phyloP scores from a whole-genome alignment of 208 protist species.

The Wallacemonas collosoma region DNA sequence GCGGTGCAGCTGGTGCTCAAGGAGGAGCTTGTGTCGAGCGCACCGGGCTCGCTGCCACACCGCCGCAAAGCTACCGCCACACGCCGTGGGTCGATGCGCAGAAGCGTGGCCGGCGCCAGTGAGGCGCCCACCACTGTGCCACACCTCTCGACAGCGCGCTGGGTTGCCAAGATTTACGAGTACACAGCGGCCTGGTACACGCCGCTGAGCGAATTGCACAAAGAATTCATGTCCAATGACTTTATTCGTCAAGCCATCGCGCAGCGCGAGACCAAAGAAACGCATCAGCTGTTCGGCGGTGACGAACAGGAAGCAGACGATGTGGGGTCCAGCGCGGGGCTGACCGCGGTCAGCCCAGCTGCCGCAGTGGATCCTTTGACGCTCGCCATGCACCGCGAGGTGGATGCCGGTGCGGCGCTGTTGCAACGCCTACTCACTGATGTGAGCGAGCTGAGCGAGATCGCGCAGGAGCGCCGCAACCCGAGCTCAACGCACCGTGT shows the following conservation, averaged over 20 bases:
- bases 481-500: constrained; percentile 86
- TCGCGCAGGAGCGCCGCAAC: constrained; percentile 75
- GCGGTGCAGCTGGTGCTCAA: constrained; percentile 59
- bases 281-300: constrained; percentile 14
- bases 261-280: constrained; percentile 26
- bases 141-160: constrained; percentile 27
- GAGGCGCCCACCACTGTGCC: not conserved
- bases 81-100: not conserved
- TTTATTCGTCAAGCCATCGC: constrained; percentile 38
- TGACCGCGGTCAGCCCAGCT: too few relatives aligned
- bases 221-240: constrained; percentile 30
- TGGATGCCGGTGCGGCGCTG: constrained; percentile 52
- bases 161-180: constrained; percentile 51
- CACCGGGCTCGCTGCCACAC: not conserved
- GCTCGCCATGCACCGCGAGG: constrained; percentile 92
- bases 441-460: constrained; percentile 61
- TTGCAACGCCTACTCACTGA: constrained; percentile 76
- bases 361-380: constrained; percentile 59
- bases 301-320: not conserved
- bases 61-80: not conserved
- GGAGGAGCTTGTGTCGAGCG: constrained; percentile 41
- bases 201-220: constrained; percentile 18
- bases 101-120: not conserved
- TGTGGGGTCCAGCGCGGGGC: not conserved
- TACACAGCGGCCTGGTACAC: constrained; percentile 49